Conservation (phyloP, 2,329 filamentous ascomycete species). For the Trichoderma koningii region DNA sequence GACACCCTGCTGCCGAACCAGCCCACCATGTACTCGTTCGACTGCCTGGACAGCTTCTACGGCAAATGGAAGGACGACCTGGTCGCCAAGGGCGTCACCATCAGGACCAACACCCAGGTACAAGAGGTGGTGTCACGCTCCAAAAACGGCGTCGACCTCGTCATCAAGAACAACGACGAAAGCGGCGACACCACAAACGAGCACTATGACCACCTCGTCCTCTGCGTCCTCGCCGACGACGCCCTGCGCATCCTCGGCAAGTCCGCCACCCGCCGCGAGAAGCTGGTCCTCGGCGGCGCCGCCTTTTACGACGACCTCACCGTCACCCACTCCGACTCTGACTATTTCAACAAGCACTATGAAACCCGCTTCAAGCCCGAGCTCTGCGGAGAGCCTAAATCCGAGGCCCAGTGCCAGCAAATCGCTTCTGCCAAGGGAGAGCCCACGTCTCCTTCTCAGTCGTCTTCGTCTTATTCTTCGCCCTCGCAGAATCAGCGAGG, state of each 20-base stretch:
- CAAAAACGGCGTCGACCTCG: conserved; percentile 55
- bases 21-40: conserved; percentile 67
- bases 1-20: conserved; percentile 59
- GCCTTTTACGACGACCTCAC: conserved; percentile 72
- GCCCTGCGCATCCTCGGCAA: conserved; percentile 61
- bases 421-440: conserved; percentile 47
- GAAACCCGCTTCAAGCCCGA: conserved; percentile 59
- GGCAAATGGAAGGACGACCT: conserved; percentile 59
- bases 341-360: conserved; percentile 69
- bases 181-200: conserved; percentile 52
- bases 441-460: conserved; percentile 32
- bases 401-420: conserved; percentile 44
- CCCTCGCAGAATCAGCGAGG: too few species aligned
- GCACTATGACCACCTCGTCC: conserved; percentile 65
- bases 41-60: conserved; percentile 63
- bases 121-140: conserved; percentile 54
- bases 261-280: conserved; percentile 62
- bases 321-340: conserved; percentile 65
- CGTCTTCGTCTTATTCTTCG: conserved; percentile 32
- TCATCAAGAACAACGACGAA: conserved; percentile 47
- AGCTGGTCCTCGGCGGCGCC: conserved; percentile 68
- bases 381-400: conserved; percentile 52
- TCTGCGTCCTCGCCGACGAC: conserved; percentile 67
- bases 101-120: conserved; percentile 60
- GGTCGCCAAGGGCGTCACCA: conserved; percentile 54